A percentile compares a stretch with the other conserved stretches of the same genome.
These are phyloP conservation scores for Candida ovalis DNA, from an alignment of 805 yeast species.

Conservation along the genomic window DNA sequence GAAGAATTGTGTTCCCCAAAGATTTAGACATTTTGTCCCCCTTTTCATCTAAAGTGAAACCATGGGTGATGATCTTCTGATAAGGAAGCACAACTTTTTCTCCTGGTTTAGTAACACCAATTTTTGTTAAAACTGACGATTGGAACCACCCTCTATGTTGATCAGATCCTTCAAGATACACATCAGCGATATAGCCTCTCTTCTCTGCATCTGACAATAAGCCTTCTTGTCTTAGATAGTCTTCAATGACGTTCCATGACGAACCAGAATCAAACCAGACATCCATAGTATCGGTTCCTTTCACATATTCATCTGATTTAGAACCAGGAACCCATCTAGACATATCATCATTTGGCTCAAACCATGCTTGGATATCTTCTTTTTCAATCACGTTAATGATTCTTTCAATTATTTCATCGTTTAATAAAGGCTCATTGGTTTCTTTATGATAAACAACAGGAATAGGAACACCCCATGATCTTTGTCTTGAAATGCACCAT, in stretches of 20 bases:
- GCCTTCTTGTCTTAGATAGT: conserved; percentile 34
- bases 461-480: conserved; percentile 97
- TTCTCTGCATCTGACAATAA: conserved; percentile 28
- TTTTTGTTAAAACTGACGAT: conserved; percentile 78
- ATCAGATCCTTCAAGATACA: conserved; percentile 96
- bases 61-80: conserved; percentile 80
- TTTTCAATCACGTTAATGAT: conserved; percentile 54
- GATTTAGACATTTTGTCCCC: conserved; percentile 94
- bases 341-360: conserved; percentile 39
- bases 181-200: conserved; percentile 58
- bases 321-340: conserved; percentile 70
- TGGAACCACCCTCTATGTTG: conserved; percentile 99
- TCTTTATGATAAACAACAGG: conserved; percentile 70
- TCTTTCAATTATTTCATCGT: conserved; percentile 49
- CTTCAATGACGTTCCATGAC: conserved; percentile 68
- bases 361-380: conserved; percentile 81
- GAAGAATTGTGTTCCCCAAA: conserved; percentile 75
- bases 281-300: conserved; percentile 92
- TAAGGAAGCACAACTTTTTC: conserved; percentile 51
- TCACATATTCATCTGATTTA: conserved; percentile 42
- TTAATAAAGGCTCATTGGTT: conserved; percentile 63
- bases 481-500: conserved; percentile 97
- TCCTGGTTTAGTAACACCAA: conserved; percentile 38
- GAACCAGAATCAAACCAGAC: conserved; percentile 99
- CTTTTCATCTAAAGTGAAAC: conserved; percentile 82